Conservation (phyloP, 2,329 filamentous ascomycete genomes). For the Corniculantispora saksenae region DNA sequence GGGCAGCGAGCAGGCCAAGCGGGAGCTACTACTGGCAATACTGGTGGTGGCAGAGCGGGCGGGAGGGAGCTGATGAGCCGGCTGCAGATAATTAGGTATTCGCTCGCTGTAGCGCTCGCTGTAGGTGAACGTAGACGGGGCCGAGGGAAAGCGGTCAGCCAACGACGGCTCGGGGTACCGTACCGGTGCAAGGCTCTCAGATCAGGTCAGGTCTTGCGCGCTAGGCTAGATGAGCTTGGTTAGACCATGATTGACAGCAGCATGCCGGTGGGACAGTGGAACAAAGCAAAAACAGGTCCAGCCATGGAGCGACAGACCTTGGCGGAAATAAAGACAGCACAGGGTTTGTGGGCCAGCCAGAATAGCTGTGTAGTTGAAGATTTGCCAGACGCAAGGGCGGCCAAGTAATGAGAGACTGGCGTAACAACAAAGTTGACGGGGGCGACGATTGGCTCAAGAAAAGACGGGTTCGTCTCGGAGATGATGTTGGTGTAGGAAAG, state of each 20-base stretch:
- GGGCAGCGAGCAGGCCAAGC: conserved; percentile 5
- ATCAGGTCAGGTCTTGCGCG: background rate
- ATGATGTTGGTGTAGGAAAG: background rate
- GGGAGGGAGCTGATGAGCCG: conserved; percentile 1
- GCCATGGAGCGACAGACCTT: no score
- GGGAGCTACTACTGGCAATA: no score
- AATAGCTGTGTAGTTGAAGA: background rate
- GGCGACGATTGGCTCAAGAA: background rate
- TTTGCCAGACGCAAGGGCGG: background rate
- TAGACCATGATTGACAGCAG: background rate
- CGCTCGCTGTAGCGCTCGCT: background rate
- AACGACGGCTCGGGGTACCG: background rate
- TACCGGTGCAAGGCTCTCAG: background rate
- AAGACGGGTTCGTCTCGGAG: background rate
- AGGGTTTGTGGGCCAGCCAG: background rate
- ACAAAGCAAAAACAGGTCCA: background rate
- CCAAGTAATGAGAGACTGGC: background rate
- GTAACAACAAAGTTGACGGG: background rate
- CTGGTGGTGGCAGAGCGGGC: background rate
- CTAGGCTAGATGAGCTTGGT: background rate
- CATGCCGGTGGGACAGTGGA: background rate
- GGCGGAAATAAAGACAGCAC: no score
- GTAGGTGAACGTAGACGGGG: background rate
- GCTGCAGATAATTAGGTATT: background rate
- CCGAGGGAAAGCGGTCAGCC: conserved; percentile 10